Percentiles rank a stretch among this genome's conserved stretches.
These are phyloP conservation scores for Brasilioporus rufonigricans DNA, from an alignment of 768 basidiomycete species.

Conservation along the genomic window DNA sequence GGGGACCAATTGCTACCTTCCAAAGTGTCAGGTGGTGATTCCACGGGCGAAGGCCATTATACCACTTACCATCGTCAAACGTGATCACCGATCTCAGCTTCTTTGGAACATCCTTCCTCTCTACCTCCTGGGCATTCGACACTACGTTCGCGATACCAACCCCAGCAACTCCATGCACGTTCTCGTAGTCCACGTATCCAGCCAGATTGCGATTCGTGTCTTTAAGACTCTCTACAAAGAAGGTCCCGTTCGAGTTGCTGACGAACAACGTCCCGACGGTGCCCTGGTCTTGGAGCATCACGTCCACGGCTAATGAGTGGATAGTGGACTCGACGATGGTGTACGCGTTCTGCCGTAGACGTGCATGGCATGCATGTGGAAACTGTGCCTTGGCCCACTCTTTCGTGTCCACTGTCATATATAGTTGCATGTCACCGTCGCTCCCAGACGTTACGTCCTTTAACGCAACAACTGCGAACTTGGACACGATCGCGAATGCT, in stretches of 20 bases:
- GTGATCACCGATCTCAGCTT: constrained; percentile 78
- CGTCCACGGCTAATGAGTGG: constrained; percentile 93
- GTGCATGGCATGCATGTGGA: constrained; percentile 81
- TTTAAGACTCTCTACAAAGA: constrained; percentile 86
- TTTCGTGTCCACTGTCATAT: constrained; percentile 80
- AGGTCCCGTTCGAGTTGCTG: constrained; percentile 94
- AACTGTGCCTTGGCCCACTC: constrained; percentile 89
- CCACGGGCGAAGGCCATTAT: background rate
- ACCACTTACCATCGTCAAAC: constrained; percentile 74
- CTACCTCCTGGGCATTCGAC: constrained; percentile 79
- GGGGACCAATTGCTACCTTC: constrained; percentile 72
- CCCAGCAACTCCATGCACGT: constrained; percentile 81
- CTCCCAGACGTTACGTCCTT: constrained; percentile 58
- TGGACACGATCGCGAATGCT: constrained; percentile 89
- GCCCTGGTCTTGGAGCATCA: constrained; percentile 65
- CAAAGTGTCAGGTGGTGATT: background rate
- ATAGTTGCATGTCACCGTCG: constrained; percentile 76
- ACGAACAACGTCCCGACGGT: constrained; percentile 90
- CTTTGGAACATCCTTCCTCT: constrained; percentile 65
- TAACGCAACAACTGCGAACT: constrained; percentile 89
- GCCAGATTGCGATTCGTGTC: constrained; percentile 88
- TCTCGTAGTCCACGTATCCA: constrained; percentile 94
- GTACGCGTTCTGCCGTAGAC: constrained; percentile 87
- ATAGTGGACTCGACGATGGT: constrained; percentile 93
- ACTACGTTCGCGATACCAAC: constrained; percentile 91